Evolutionary conservation across 2,329 filamentous ascomycete species (phyloP).

Genomic region (Tolypocladium tundrense): DNA sequence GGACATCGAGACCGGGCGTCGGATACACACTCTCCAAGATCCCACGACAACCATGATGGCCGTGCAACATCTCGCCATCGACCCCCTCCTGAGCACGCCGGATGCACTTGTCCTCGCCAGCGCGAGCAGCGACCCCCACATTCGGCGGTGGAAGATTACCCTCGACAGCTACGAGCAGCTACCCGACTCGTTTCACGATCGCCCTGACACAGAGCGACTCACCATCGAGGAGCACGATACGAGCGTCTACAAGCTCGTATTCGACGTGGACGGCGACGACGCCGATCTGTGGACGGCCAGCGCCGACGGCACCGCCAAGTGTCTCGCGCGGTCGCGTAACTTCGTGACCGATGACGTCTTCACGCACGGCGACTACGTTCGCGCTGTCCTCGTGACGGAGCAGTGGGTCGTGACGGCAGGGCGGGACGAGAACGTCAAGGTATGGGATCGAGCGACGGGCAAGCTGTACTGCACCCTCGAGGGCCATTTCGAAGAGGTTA

Average conservation of each 20-base stretch:
- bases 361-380: constrained; percentile 80
- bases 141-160: constrained; percentile 65
- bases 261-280: constrained; percentile 50
- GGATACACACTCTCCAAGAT: constrained; percentile 69
- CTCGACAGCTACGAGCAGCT: constrained; percentile 44
- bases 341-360: constrained; percentile 67
- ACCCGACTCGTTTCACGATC: constrained; percentile 30
- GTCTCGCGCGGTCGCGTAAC: constrained; percentile 55
- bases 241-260: constrained; percentile 71
- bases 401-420: constrained; percentile 81
- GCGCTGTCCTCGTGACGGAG: constrained; percentile 65
- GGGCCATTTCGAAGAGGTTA: constrained; percentile 92
- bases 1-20: constrained; percentile 58
- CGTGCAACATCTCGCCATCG: constrained; percentile 68
- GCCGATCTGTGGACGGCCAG: constrained; percentile 87
- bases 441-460: constrained; percentile 72
- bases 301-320: constrained; percentile 80
- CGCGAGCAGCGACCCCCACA: constrained; percentile 69
- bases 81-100: constrained; percentile 48
- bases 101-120: constrained; percentile 56
- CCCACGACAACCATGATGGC: constrained; percentile 61
- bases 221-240: constrained; percentile 77
- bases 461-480: constrained; percentile 63
- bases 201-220: constrained; percentile 30
- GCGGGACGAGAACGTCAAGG: constrained; percentile 79